Evolutionary conservation across 2,329 filamentous ascomycete species (phyloP).

Genomic region (Epichloe scottii): DNA sequence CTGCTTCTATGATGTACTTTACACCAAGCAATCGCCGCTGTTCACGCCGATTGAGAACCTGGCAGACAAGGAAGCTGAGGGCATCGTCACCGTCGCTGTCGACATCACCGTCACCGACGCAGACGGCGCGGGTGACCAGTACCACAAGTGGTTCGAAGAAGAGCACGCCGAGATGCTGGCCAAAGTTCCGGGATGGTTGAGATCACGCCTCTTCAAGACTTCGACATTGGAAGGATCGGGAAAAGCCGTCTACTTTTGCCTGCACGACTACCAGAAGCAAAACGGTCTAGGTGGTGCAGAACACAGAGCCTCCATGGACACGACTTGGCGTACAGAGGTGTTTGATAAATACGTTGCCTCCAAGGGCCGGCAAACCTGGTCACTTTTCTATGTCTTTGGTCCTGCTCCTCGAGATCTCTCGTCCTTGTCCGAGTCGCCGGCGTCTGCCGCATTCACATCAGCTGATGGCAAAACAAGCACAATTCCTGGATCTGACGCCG

Average conservation of each 20-base stretch:
- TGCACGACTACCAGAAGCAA: conserved; percentile 59
- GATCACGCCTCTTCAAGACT: conserved; percentile 58
- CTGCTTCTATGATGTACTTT: conserved; percentile 56
- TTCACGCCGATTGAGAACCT: conserved; percentile 50
- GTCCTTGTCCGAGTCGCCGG: conserved; percentile 38
- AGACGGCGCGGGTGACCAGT: conserved; percentile 38
- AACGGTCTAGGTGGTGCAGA: conserved; percentile 57
- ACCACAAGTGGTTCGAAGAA: conserved; percentile 58
- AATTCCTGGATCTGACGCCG: conserved; percentile 34
- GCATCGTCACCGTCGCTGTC: conserved; percentile 49
- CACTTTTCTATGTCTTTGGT: conserved; percentile 70
- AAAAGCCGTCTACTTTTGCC: conserved; percentile 42
- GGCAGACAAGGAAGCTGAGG: conserved; percentile 44
- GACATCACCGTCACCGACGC: conserved; percentile 40
- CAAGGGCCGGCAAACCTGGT: conserved; percentile 49
- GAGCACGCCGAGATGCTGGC: conserved; percentile 62
- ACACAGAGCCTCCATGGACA: conserved; percentile 49
- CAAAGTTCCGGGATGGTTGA: conserved; percentile 67
- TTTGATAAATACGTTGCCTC: conserved; percentile 44
- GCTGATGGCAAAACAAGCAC: conserved; percentile 45
- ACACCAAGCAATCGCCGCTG: conserved; percentile 38
- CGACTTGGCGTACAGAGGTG: conserved; percentile 48
- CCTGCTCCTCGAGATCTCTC: conserved; percentile 57
- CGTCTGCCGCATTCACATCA: conserved; percentile 37
- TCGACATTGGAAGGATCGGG: conserved; percentile 45